Base-by-base conservation (phyloP, 176 grass and related monocot species). In the Pontederia crassipes region DNA sequence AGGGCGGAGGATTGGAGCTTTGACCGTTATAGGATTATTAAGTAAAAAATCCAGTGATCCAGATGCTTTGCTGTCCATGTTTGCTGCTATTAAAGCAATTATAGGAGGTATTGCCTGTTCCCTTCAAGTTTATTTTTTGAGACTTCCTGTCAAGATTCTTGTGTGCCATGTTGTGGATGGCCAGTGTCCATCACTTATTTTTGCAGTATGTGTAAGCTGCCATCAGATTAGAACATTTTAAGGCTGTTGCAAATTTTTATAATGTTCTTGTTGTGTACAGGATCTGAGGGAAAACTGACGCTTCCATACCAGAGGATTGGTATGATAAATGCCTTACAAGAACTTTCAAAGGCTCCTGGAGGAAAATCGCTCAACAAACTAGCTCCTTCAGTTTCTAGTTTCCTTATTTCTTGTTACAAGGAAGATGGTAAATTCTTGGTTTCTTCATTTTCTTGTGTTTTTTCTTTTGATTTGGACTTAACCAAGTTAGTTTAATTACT, bases 271-370 rank as follows among this genome's bases (percentile, higher is more conserved):
- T 3, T 40, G 32, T 7, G 32, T 40, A 77, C 83, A 97, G 92
- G 92, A 50, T 97, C 92, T n/a, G 92, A 97, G 53, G 92, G 92
- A 55, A 97, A 97, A 79, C 56, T 97, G 54, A 78, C 87, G 56
- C 65, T 88, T 72, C 83, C 87, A 47, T 82, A 78, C 63, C 92
- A 97, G 78, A 90, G 92, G 74, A 80, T 82, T 73, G 87, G 92
- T 69, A 85, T 76, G 84, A 75, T 88, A 54, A 88, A 83, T 80
- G 86, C 80, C 70, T 61, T 91, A 72, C 80, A 85, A 75, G 80
- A 85, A 47, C 64, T 97, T 52, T 85, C 92, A 74, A 97, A 78
- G 57, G 78, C 79, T 72, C 48, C 70, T 60, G 50, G 78, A 63
- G 83, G 81, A 8, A 97, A 91, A 79, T 67, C 84, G 54, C 83